Percentiles rank a stretch among this genome's conserved stretches.
Conservation (phyloP, 768 basidiomycete genomes). For the Naganishia kalamii region DNA sequence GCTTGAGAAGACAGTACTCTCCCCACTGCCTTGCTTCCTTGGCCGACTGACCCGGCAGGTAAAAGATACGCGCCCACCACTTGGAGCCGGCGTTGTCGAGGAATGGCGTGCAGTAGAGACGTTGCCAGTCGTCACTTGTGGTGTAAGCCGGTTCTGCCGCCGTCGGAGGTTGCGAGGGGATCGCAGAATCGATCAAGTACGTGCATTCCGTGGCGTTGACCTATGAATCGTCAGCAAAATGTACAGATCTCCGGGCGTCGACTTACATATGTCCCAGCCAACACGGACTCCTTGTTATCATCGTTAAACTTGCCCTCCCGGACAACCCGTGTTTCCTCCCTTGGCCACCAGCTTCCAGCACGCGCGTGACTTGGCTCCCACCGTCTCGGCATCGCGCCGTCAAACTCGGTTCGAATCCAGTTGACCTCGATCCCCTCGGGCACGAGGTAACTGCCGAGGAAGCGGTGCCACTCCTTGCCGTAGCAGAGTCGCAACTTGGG, state of each 20-base stretch:
- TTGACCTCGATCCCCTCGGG: conserved; percentile 74
- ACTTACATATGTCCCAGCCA: conserved; percentile 68
- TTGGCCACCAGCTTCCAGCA: conserved; percentile 51
- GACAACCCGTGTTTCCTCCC: conserved; percentile 59
- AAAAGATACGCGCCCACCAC: conserved; percentile 67
- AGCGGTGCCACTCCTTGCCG: conserved; percentile 94
- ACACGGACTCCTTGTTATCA: conserved; percentile 63
- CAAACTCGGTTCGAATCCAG: conserved; percentile 86
- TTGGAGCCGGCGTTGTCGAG: conserved; percentile 72
- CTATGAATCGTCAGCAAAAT: conserved; percentile 43
- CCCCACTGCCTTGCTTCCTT: conserved; percentile 68
- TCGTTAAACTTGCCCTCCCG: conserved; percentile 70
- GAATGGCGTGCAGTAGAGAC: conserved; percentile 72
- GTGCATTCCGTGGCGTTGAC: conserved; percentile 68
- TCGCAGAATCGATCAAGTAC: conserved; percentile 85
- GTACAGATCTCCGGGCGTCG: conserved; percentile 1
- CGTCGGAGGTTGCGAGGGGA: conserved; percentile 59
- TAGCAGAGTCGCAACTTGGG: conserved; percentile 64
- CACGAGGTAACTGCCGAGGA: conserved; percentile 81
- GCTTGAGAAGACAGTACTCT: conserved; percentile 78
- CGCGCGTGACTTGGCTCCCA: conserved; percentile 54
- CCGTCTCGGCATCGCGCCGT: conserved; percentile 78
- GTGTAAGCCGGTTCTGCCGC: conserved; percentile 73
- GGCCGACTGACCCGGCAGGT: conserved; percentile 69
- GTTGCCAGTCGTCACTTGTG: conserved; percentile 63